These are phyloP conservation scores for Mortierella claussenii DNA, from an alignment of 192 early-diverging fungal species.

Conservation along the genomic window DNA sequence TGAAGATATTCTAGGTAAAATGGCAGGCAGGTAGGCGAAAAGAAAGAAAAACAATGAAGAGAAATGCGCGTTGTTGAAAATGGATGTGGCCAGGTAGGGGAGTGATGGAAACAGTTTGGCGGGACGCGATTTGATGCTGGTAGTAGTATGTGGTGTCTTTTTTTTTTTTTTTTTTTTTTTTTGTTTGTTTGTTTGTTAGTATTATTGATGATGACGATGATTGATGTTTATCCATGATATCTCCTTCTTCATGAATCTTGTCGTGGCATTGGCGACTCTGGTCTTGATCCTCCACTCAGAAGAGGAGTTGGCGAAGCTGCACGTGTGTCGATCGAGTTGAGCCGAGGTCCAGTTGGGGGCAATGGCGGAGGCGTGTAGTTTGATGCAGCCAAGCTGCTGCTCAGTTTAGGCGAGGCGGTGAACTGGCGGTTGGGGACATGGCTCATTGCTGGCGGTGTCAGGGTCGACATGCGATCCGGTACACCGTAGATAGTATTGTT, in stretches of 20 bases:
- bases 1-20: no score
- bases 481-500: no score
- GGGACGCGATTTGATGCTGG: no score
- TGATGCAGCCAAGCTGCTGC: no score
- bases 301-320: constrained; percentile 19
- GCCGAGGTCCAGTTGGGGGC: constrained; percentile 44
- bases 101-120: no score
- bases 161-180: no score
- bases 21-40: no score
- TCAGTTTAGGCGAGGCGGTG: constrained; percentile 27
- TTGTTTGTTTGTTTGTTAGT: no score
- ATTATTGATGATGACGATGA: neutral
- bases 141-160: no score
- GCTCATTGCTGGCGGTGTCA: constrained; percentile 10
- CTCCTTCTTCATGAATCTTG: constrained; percentile 19
- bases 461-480: constrained; percentile 22
- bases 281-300: constrained; percentile 7
- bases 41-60: no score
- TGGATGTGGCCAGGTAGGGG: no score
- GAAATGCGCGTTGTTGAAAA: no score
- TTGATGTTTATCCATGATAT: neutral
- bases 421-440: constrained; percentile 16
- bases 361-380: constrained; percentile 32
- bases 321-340: constrained; percentile 42
- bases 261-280: constrained; percentile 17